These are phyloP conservation scores for Endothia cerciana DNA, from an alignment of 2,329 filamentous ascomycete genomes.

Conservation along the genomic window DNA sequence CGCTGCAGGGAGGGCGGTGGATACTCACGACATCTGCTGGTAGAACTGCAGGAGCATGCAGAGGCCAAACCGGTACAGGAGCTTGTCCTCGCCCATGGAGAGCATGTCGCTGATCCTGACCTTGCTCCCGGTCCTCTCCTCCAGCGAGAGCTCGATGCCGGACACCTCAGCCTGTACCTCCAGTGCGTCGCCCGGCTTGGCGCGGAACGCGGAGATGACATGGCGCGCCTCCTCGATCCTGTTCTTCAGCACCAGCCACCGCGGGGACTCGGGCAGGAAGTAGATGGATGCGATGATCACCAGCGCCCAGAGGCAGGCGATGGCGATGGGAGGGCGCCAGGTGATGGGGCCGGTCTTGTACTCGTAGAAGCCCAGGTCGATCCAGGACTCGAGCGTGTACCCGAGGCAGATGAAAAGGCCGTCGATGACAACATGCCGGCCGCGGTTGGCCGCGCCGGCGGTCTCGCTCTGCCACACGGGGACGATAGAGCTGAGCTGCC, in stretches of 20 bases:
- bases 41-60: slow-evolving; percentile 54
- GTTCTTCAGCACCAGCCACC: slow-evolving; percentile 30
- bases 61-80: slow-evolving; percentile 54
- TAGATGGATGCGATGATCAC: slow-evolving; percentile 26
- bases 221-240: slow-evolving; percentile 25
- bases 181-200: slow-evolving; percentile 24
- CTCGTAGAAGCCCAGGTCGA: slow-evolving; percentile 31
- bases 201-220: slow-evolving; percentile 29
- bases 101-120: slow-evolving; percentile 48
- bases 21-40: slow-evolving; percentile 48
- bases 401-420: slow-evolving; percentile 30
- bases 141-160: slow-evolving; percentile 30
- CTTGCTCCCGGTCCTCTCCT: slow-evolving; percentile 41
- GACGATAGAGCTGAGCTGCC: slow-evolving; percentile 52
- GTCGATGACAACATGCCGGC: slow-evolving; percentile 33
- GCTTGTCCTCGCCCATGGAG: slow-evolving; percentile 54
- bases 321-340: slow-evolving; percentile 30
- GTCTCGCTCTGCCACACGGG: slow-evolving; percentile 36
- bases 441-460: slow-evolving; percentile 31
- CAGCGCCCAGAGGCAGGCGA: slow-evolving; percentile 25
- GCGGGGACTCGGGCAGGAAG: slow-evolving; percentile 30
- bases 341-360: slow-evolving; percentile 30
- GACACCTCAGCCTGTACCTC: slow-evolving; percentile 28
- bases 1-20: slow-evolving; percentile 28
- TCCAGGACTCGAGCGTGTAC: slow-evolving; percentile 31